Conservation (phyloP, 768 basidiomycete genomes). For the Lactarius hatsudake region DNA sequence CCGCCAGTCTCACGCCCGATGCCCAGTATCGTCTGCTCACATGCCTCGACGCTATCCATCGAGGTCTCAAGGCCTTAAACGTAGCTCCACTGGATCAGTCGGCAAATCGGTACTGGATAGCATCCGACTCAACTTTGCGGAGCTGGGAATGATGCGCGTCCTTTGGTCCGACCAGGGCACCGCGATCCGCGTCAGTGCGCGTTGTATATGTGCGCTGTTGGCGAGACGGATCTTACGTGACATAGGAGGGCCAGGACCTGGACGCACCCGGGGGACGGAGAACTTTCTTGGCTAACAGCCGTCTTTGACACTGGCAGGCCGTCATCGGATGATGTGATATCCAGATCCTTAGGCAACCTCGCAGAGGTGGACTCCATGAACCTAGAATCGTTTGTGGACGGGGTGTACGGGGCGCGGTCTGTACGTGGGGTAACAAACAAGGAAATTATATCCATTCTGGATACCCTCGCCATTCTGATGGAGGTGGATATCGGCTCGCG, state of each 20-base stretch:
- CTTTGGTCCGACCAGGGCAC: background rate
- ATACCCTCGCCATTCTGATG: background rate
- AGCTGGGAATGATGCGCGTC: background rate
- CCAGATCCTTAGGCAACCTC: background rate
- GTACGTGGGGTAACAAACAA: background rate
- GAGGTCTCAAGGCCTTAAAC: background rate
- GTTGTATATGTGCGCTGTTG: background rate
- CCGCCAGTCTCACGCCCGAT: background rate
- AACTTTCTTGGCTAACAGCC: background rate
- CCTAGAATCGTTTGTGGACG: background rate
- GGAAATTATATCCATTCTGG: background rate
- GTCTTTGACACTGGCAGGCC: background rate
- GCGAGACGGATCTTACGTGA: background rate
- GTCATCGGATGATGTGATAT: background rate
- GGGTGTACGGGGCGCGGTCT: background rate
- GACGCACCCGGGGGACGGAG: background rate
- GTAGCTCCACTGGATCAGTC: no score
- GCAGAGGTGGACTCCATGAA: background rate
- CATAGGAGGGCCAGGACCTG: background rate
- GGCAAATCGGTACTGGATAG: background rate
- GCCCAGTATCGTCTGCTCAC: background rate
- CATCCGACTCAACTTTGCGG: background rate
- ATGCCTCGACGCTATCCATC: background rate
- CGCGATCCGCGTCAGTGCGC: background rate
- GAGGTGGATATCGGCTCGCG: background rate